These are phyloP conservation scores for Leishmania lainsoni DNA, from an alignment of 208 protist species.

Conservation along the genomic window DNA sequence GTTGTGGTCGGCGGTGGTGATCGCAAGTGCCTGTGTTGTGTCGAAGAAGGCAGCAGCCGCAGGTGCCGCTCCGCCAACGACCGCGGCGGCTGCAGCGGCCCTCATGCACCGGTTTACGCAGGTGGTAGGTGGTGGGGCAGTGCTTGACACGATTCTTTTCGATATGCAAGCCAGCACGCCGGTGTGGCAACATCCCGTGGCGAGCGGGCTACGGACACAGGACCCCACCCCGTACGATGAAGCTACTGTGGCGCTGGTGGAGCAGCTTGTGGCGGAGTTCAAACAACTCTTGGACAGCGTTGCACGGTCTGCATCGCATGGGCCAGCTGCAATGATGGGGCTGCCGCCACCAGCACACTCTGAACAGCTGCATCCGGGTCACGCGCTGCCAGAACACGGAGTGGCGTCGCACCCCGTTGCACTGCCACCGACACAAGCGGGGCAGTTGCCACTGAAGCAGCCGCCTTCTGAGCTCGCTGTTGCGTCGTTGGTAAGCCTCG, in stretches of 20 bases:
- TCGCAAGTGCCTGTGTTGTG: conserved; percentile 49
- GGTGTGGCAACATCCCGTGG: conserved; percentile 61
- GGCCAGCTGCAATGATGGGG: not conserved
- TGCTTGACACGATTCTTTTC: conserved; percentile 77
- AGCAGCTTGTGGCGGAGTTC: conserved; percentile 40
- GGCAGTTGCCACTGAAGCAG: not conserved
- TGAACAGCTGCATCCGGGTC: not conserved
- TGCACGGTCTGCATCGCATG: not conserved
- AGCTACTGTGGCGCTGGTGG: conserved; percentile 27
- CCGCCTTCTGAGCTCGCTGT: not conserved
- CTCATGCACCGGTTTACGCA: conserved; percentile 58
- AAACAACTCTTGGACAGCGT: conserved; percentile 21
- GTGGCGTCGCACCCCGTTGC: not conserved
- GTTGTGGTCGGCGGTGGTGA: conserved; percentile 69
- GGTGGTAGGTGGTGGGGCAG: conserved; percentile 46
- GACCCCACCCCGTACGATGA: conserved; percentile 61
- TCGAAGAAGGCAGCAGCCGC: conserved; percentile 2
- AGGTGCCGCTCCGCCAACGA: not conserved
- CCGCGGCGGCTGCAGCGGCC: conserved; percentile 9
- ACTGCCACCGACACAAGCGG: not conserved
- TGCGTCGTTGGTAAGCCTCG: conserved; percentile 4
- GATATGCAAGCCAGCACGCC: conserved; percentile 65
- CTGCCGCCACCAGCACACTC: not conserved
- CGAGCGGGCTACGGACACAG: conserved; percentile 46
- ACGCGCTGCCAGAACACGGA: not conserved